phyloP scores from a whole-genome alignment of 2,329 filamentous ascomycete genomes.

The Claviceps citrina region DNA sequence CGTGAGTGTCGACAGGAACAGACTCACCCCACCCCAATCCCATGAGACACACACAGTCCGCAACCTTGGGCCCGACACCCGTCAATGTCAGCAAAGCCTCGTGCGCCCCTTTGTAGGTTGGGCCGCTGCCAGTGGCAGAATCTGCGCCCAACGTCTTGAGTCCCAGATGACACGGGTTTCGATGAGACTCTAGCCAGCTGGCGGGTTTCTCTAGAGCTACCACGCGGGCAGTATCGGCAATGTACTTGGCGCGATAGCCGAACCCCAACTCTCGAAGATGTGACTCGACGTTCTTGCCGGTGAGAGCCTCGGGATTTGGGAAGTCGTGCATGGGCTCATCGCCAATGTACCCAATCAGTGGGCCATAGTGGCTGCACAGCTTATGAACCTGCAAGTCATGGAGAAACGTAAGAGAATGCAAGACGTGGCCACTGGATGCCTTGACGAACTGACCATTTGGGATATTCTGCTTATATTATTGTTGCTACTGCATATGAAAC shows the following conservation, averaged over 20 bases:
- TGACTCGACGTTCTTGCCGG: slow-evolving; percentile 57
- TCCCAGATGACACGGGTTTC: slow-evolving; percentile 58
- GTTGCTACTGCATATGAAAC: slow-evolving; percentile 97
- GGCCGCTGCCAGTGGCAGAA: slow-evolving; percentile 11
- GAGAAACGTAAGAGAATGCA: background rate
- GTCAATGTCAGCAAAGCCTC: slow-evolving; percentile 62
- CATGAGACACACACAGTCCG: slow-evolving; percentile 94
- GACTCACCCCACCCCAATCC: slow-evolving; percentile 90
- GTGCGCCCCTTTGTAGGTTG: slow-evolving; percentile 67
- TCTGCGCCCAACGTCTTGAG: slow-evolving; percentile 24
- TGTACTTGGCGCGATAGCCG: slow-evolving; percentile 87
- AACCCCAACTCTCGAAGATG: slow-evolving; percentile 75
- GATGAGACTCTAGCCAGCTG: slow-evolving; percentile 62
- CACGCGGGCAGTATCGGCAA: slow-evolving; percentile 68
- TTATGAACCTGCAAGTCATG: slow-evolving; percentile 50
- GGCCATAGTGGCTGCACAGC: slow-evolving; percentile 73
- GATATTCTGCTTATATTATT: slow-evolving; percentile 94
- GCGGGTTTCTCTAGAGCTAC: slow-evolving; percentile 50
- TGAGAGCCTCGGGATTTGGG: slow-evolving; percentile 59
- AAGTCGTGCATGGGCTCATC: slow-evolving; percentile 74
- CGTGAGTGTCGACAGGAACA: slow-evolving; percentile 92
- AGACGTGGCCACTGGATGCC: too few species aligned
- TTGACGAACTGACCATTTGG: slow-evolving; percentile 57
- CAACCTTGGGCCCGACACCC: slow-evolving; percentile 90
- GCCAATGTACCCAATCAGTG: slow-evolving; percentile 54